Base-by-base conservation (phyloP, 306 rosid species). In the Lathyrus tuberosus region DNA sequence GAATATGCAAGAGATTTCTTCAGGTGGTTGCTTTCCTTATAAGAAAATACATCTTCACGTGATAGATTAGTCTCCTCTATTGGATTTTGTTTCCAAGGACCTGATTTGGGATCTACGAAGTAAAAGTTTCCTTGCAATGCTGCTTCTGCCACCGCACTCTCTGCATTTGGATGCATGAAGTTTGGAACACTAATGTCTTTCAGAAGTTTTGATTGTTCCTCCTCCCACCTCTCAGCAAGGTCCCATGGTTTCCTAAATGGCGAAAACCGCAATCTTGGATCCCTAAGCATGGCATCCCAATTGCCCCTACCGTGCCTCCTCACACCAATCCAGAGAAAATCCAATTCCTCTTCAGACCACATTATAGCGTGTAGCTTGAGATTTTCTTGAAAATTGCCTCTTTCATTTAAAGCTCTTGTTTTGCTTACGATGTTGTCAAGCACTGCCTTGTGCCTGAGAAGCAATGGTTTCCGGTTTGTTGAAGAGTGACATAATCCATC, bases 321-420 rank as follows among this genome's bases (percentile, higher is more conserved):
- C 69, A 88, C 86, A 60, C 95, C 95, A 61, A 88, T 81, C 95
- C 95, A 88, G 13, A 86, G 81, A 78, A 54, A 84, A 84, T 88
- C 95, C 76, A 88, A 75, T 82, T 88, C 95, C 83, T 88, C 95
- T 76, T 88, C 91, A 44, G 89, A 82, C 91, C 95, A 86, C 57
- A 48, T 57, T 59, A 62, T 60, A 69, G 62, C 67, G 64, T 41
- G 47, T 7, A 76, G 80, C 83, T 46, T 76, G 58, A 51, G 61
- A 43, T 62, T 73, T 64, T 79, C 85, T 66, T 77, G 79, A 69
- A 71, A 76, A 15, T 42, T 73, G 14, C 79, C 84, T 74, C 79
- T 64, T 35, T 76, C 86, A 59, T 79, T 73, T 60, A 65, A 70
- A 64, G 81, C 79, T 79, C 84, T 76, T 43, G 83, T 30, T 73